Evolutionary conservation across 345 rosid genomes (phyloP).

Genomic region (Euphorbia lathyris): DNA sequence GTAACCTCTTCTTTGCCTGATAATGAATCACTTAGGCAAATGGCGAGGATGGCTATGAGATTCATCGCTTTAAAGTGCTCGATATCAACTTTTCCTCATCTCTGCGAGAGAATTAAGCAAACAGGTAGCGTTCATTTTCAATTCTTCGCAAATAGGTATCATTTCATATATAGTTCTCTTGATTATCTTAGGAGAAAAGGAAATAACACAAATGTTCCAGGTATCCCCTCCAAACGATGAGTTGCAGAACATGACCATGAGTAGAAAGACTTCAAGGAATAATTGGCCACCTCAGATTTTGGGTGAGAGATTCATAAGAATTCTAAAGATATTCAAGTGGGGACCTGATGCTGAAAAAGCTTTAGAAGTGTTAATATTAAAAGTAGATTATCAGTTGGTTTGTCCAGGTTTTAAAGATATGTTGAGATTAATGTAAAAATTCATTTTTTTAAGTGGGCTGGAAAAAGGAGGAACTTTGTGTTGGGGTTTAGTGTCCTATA

Average conservation of each 20-base stretch:
- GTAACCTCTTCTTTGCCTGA: neutral
- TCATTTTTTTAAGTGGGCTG: slow-evolving; percentile 91
- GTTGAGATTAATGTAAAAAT: slow-evolving; percentile 72
- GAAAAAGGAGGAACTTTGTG: slow-evolving; percentile 81
- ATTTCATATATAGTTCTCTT: neutral
- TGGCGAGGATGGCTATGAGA: slow-evolving; percentile 4
- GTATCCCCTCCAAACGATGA: slow-evolving; percentile 34
- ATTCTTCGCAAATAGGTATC: neutral
- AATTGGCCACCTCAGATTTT: slow-evolving; percentile 49
- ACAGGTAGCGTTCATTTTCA: slow-evolving; percentile 52
- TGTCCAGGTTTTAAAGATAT: slow-evolving; percentile 63
- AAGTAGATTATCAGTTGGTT: slow-evolving; percentile 72
- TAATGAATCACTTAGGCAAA: neutral
- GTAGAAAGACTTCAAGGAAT: slow-evolving; percentile 34
- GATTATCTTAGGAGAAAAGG: slow-evolving; percentile 49
- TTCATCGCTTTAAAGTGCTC: slow-evolving; percentile 31
- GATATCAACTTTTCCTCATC: slow-evolving; percentile 45
- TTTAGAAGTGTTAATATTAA: slow-evolving; percentile 74
- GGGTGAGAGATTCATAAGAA: slow-evolving; percentile 88
- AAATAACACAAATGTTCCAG: slow-evolving; percentile 79
- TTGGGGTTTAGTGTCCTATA: no score
- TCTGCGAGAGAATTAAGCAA: slow-evolving; percentile 78
- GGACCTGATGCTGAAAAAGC: slow-evolving; percentile 97
- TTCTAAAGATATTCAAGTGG: slow-evolving; percentile 95
- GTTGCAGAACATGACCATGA: slow-evolving; percentile 26